Conservation (phyloP, 805 yeast genomes). For the Cyberlindnera mrakii region DNA sequence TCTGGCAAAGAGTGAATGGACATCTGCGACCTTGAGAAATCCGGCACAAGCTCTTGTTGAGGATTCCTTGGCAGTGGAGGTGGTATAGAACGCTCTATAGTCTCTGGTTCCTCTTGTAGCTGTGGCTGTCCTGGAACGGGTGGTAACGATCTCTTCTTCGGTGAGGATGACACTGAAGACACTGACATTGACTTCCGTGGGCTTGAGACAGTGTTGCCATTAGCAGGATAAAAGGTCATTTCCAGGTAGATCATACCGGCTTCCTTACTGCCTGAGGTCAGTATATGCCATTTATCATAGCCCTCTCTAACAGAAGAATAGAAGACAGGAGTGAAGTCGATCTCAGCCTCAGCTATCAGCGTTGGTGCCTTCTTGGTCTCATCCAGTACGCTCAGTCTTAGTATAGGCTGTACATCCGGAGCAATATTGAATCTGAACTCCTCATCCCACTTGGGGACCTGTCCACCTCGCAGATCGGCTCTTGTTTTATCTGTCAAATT, state of each 20-base stretch:
- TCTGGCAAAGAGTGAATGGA: slow-evolving; percentile 21
- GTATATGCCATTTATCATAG: slow-evolving; percentile 77
- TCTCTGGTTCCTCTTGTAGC: neutral
- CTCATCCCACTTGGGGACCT: slow-evolving; percentile 83
- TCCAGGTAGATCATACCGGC: slow-evolving; percentile 90
- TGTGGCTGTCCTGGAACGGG: slow-evolving; percentile 22
- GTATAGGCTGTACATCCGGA: slow-evolving; percentile 53
- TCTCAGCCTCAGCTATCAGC: slow-evolving; percentile 74
- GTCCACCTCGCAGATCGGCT: slow-evolving; percentile 83
- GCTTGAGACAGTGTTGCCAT: slow-evolving; percentile 3
- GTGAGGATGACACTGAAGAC: neutral
- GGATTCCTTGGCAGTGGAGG: slow-evolving; percentile 18
- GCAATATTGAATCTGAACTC: slow-evolving; percentile 64
- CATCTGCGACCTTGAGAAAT: slow-evolving; percentile 6
- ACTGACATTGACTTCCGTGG: neutral
- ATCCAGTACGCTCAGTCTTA: slow-evolving; percentile 75
- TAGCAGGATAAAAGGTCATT: slow-evolving; percentile 79
- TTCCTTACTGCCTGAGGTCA: slow-evolving; percentile 58
- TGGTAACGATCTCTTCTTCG: slow-evolving; percentile 22
- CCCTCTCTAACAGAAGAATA: slow-evolving; percentile 65
- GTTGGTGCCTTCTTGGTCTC: slow-evolving; percentile 84
- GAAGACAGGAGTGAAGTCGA: slow-evolving; percentile 72
- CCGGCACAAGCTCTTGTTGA: neutral
- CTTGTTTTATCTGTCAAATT: slow-evolving; percentile 77
- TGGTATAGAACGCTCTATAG: slow-evolving; percentile 10